These are phyloP conservation scores for Arachnopeziza araneosa DNA, from an alignment of 2,329 filamentous ascomycete species.

Conservation along the genomic window DNA sequence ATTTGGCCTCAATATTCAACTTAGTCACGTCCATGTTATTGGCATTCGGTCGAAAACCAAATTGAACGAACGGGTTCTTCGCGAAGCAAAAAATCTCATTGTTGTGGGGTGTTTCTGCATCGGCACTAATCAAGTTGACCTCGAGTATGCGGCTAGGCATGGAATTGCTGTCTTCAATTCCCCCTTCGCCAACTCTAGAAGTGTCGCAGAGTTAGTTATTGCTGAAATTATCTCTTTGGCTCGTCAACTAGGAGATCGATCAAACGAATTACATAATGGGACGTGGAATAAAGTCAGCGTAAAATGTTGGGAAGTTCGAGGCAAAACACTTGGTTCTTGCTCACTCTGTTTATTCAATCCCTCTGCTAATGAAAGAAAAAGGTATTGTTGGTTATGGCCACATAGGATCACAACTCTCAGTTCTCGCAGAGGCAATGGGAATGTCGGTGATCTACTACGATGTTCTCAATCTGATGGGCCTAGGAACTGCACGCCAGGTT, in stretches of 20 bases:
- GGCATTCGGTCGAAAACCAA: constrained; percentile 98
- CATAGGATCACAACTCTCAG: constrained; percentile 92
- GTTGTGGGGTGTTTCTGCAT: constrained; percentile 99
- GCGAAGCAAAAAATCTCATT: constrained; percentile 87
- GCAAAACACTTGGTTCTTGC: constrained; percentile 78
- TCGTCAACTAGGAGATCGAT: constrained; percentile 87
- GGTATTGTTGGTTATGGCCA: constrained; percentile 95
- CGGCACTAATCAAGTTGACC: constrained; percentile 91
- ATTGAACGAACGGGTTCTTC: constrained; percentile 77
- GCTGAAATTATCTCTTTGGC: constrained; percentile 88
- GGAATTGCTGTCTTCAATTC: constrained; percentile 99
- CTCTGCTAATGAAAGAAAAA: constrained; percentile 24
- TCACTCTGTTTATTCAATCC: not conserved
- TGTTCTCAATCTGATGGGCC: constrained; percentile 85
- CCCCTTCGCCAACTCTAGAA: constrained; percentile 95
- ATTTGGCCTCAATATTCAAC: constrained; percentile 50
- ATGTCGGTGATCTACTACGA: constrained; percentile 99
- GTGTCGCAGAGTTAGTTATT: constrained; percentile 93
- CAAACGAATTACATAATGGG: constrained; percentile 87
- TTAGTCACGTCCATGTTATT: constrained; percentile 89
- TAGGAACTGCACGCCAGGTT: constrained; percentile 84
- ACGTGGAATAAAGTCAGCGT: constrained; percentile 97
- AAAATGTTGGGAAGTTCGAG: constrained; percentile 96
- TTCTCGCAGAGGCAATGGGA: constrained; percentile 93
- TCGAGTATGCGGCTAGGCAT: constrained; percentile 73